These are phyloP conservation scores for Akanthomyces lecanii DNA, from an alignment of 2,329 filamentous ascomycete genomes.

Conservation along the genomic window DNA sequence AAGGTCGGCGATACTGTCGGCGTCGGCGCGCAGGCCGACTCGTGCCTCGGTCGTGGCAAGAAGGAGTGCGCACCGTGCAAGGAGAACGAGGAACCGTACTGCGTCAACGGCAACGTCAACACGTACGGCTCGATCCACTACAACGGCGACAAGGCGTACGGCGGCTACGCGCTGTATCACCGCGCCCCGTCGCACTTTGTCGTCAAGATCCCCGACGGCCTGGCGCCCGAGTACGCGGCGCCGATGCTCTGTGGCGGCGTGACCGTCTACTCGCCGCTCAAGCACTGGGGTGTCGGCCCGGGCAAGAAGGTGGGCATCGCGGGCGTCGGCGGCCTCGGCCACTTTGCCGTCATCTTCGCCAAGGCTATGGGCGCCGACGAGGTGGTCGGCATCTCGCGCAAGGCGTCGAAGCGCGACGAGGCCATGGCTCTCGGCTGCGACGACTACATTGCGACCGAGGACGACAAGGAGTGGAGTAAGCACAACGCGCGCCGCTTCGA, in stretches of 20 bases:
- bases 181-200: slow-evolving; percentile 43
- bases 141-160: slow-evolving; percentile 37
- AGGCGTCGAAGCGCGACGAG: slow-evolving; percentile 49
- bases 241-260: slow-evolving; percentile 70
- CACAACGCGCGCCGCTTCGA: slow-evolving; percentile 50
- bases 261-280: slow-evolving; percentile 61
- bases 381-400: slow-evolving; percentile 57
- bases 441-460: slow-evolving; percentile 39
- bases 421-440: slow-evolving; percentile 55
- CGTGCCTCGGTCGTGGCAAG: slow-evolving; percentile 43
- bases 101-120: slow-evolving; percentile 34
- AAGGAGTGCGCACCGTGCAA: slow-evolving; percentile 38
- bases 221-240: slow-evolving; percentile 41
- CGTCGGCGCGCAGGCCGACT: slow-evolving; percentile 56
- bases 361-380: slow-evolving; percentile 61
- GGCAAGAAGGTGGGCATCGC: slow-evolving; percentile 64
- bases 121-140: slow-evolving; percentile 46
- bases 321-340: slow-evolving; percentile 64
- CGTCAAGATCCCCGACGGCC: slow-evolving; percentile 41
- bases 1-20: slow-evolving; percentile 60
- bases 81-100: slow-evolving; percentile 40
- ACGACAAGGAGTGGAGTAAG: slow-evolving; percentile 51
- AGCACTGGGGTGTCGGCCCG: slow-evolving; percentile 58
- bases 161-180: slow-evolving; percentile 42
- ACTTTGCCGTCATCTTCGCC: slow-evolving; percentile 65